Percentiles rank a stretch among this genome's conserved stretches.
phyloP scores from a whole-genome alignment of 2,329 filamentous ascomycete species.

The Cytospora paraplurivora region DNA sequence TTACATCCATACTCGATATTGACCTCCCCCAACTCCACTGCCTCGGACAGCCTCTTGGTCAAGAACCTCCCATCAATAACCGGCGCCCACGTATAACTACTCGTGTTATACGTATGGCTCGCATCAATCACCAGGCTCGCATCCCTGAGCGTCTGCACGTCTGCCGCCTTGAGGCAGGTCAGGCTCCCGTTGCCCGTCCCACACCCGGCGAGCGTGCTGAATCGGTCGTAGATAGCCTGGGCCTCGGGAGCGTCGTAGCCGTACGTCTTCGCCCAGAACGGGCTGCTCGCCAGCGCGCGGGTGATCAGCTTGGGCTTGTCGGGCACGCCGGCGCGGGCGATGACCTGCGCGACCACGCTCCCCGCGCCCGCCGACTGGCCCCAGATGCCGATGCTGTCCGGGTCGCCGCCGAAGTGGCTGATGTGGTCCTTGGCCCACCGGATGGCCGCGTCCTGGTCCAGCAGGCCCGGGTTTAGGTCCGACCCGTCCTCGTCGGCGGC shows the following conservation, averaged over 20 bases:
- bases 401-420: constrained; percentile 51
- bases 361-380: constrained; percentile 59
- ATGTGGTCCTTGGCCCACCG: constrained; percentile 53
- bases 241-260: constrained; percentile 51
- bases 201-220: constrained; percentile 53
- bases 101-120: constrained; percentile 55
- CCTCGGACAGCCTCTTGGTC: constrained; percentile 46
- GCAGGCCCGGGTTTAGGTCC: constrained; percentile 54
- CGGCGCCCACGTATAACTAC: constrained; percentile 61
- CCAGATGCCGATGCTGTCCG: constrained; percentile 51
- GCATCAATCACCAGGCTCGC: constrained; percentile 52
- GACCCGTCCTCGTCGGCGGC: constrained; percentile 42
- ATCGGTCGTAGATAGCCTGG: constrained; percentile 51
- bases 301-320: constrained; percentile 29
- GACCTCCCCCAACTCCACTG: constrained; percentile 42
- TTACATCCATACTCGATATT: constrained; percentile 49
- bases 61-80: constrained; percentile 61
- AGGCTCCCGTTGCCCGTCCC: constrained; percentile 46
- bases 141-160: constrained; percentile 55
- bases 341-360: constrained; percentile 53
- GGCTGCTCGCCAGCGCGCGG: constrained; percentile 44
- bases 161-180: constrained; percentile 54
- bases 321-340: constrained; percentile 39
- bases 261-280: constrained; percentile 64
- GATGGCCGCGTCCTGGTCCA: constrained; percentile 53